Base-by-base conservation (phyloP, 495 filamentous ascomycete genomes). In the Apiosordaria backusii region DNA sequence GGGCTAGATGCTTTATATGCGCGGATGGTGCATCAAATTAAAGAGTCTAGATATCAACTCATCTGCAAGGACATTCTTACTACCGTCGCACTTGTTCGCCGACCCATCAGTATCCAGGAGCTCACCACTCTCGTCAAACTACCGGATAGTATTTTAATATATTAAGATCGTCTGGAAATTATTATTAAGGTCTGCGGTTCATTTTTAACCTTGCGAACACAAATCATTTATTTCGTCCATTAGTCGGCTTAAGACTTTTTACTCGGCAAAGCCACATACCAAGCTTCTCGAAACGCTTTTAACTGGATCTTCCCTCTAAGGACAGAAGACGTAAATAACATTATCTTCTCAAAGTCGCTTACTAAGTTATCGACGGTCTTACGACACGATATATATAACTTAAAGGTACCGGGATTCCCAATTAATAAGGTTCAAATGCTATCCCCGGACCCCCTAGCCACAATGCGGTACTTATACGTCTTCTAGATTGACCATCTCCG, bases 401-500 rank as follows among this genome's bases (percentile, higher is more conserved):
- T 75, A 25, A 15, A 15, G 3, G 16, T 22, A 15, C 65, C 63
- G 13, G 73, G 73, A 16, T 50, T 45, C 16, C 54, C 9, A 1
- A 62, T 73, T 22, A 29, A 67, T 22, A 19, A 71, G 4, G 62
- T 74, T 29, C 27, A 61, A 19, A 21, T 6, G n/a, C 72, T 69
- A 15, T 10, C 63, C 50, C 68, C 66, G 19, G 79, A 78, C 67
- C 76, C 77, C 19, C 63, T 78, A 40, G 71, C 65, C 4, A 59
- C 66, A 35, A 26, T 74, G 45, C 71, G 67, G 50, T 82, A 82
- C 63, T 69, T 76, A 2, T 80, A 73, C 60, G 40, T 78, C 45
- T 77, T 73, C 62, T 82, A 76, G 79, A 65, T 75, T 63, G 69
- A 77, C 35, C 79, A 81, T 65, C 60, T 76, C 18, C 62, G 63